Evolutionary conservation across 768 basidiomycete genomes (phyloP).

Genomic region (Collybia mongolica): DNA sequence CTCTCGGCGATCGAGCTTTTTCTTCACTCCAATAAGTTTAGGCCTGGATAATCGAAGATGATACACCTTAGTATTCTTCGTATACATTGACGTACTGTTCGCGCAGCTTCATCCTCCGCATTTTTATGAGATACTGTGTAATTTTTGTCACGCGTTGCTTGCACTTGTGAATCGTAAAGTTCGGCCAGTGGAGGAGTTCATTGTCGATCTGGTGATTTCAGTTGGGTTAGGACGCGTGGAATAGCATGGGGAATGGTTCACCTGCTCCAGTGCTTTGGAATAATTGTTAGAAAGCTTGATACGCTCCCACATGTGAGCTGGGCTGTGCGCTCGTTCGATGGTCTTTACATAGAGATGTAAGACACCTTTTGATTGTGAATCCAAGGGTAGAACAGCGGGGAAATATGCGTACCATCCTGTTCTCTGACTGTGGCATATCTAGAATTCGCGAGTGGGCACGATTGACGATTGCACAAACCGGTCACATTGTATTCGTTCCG

Average conservation of each 20-base stretch:
- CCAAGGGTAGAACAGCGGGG: neutral
- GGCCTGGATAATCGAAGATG: slow-evolving; percentile 49
- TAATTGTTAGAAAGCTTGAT: slow-evolving; percentile 94
- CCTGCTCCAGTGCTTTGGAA: slow-evolving; percentile 93
- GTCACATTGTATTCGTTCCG: slow-evolving; percentile 98
- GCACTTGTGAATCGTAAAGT: slow-evolving; percentile 97
- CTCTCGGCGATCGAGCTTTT: slow-evolving; percentile 94
- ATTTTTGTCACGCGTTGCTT: slow-evolving; percentile 99
- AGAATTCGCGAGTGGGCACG: slow-evolving; percentile 97
- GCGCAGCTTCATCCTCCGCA: slow-evolving; percentile 85
- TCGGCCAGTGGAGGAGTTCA: slow-evolving; percentile 97
- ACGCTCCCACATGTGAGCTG: slow-evolving; percentile 97
- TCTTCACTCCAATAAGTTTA: slow-evolving; percentile 93
- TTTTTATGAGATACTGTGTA: slow-evolving; percentile 98
- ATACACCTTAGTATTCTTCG: neutral
- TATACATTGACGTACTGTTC: slow-evolving; percentile 62
- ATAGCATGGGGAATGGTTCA: slow-evolving; percentile 22
- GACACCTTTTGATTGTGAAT: slow-evolving; percentile 45
- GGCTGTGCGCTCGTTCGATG: slow-evolving; percentile 94
- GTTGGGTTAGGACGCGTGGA: neutral
- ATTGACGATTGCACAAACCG: slow-evolving; percentile 91
- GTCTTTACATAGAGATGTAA: slow-evolving; percentile 97
- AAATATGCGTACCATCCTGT: slow-evolving; percentile 66
- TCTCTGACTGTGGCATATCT: slow-evolving; percentile 98
- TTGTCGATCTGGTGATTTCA: slow-evolving; percentile 72